Percentiles rank a stretch among this genome's conserved stretches.
phyloP scores from a whole-genome alignment of 31 red algal species.

The Endocladia muricata region DNA sequence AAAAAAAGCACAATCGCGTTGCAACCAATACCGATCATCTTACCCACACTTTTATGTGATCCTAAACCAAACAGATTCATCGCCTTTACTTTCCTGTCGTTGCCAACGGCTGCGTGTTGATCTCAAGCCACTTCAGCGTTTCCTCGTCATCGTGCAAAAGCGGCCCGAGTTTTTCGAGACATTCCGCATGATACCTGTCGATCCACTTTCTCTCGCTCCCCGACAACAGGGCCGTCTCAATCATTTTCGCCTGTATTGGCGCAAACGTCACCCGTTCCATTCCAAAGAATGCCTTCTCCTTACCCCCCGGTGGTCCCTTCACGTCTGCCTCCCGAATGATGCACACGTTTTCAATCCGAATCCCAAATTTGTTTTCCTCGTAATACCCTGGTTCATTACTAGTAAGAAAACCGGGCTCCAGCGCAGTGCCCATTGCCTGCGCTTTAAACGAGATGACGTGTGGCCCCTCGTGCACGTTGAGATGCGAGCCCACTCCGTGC shows the following conservation, averaged over 20 bases:
- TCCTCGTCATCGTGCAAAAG: slow-evolving; percentile 44
- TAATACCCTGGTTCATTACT: slow-evolving; percentile 99
- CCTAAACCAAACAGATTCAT: no score
- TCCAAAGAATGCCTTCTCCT: slow-evolving; percentile 58
- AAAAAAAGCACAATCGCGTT: no score
- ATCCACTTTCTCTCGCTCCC: slow-evolving; percentile 80
- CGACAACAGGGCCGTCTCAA: slow-evolving; percentile 64
- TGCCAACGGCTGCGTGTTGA: slow-evolving; percentile 40
- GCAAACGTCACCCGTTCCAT: slow-evolving; percentile 83
- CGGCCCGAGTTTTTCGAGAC: slow-evolving; percentile 56
- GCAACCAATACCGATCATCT: no score
- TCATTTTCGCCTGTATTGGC: slow-evolving; percentile 80
- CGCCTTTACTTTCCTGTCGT: no score
- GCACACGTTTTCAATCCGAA: slow-evolving; percentile 97
- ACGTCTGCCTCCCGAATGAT: slow-evolving; percentile 35
- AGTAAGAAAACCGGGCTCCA: slow-evolving; percentile 87
- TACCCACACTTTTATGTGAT: no score
- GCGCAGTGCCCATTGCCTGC: slow-evolving; percentile 58
- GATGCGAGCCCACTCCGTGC: slow-evolving; percentile 89
- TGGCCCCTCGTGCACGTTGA: slow-evolving; percentile 99
- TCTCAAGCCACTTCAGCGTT: slow-evolving; percentile 38
- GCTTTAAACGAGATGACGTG: slow-evolving; percentile 87
- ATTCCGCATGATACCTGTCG: slow-evolving; percentile 83
- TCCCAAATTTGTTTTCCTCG: slow-evolving; percentile 94
- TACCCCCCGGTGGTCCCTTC: slow-evolving; percentile 32